Conservation (phyloP, 2,329 filamentous ascomycete genomes). For the Daldinia eschscholtzii region DNA sequence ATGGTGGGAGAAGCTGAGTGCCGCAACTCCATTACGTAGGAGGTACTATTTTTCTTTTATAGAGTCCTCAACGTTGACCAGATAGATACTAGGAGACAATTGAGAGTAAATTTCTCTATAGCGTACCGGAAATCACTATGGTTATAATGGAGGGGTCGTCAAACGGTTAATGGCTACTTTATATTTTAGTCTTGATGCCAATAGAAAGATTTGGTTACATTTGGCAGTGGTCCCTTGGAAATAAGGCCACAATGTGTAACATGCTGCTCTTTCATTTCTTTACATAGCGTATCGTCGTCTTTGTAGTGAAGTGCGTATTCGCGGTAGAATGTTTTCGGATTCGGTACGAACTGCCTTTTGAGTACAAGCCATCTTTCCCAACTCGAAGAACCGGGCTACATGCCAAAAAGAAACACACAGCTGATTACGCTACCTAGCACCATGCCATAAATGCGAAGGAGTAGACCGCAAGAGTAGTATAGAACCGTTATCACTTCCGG, state of each 20-base stretch:
- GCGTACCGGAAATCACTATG: not conserved
- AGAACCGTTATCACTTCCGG: slow-evolving; percentile 8
- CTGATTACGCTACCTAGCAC: slow-evolving; percentile 2
- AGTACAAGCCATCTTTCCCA: slow-evolving; percentile 8
- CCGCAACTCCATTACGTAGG: slow-evolving; percentile 10
- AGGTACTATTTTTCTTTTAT: not conserved
- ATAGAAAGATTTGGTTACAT: not conserved
- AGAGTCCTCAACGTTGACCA: not conserved
- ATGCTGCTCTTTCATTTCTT: not conserved
- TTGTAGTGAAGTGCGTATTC: not conserved
- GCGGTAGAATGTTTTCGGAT: slow-evolving; percentile 2
- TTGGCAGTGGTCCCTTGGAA: not conserved
- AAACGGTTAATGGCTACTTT: not conserved
- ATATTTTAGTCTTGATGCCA: not conserved
- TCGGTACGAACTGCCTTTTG: slow-evolving; percentile 3
- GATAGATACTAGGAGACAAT: not conserved
- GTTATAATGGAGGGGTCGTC: not conserved
- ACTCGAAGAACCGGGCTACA: slow-evolving; percentile 12
- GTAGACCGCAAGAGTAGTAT: slow-evolving; percentile 18
- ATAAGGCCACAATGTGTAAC: not conserved
- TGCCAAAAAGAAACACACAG: slow-evolving; percentile 18
- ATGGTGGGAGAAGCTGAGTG: slow-evolving; percentile 34
- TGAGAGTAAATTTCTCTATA: not conserved
- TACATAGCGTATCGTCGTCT: not conserved
- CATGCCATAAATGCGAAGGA: slow-evolving; percentile 18